Percentiles rank a stretch among this genome's conserved stretches.
Conservation (phyloP, 257 asterid genomes). For the Leptodermis oblonga region DNA sequence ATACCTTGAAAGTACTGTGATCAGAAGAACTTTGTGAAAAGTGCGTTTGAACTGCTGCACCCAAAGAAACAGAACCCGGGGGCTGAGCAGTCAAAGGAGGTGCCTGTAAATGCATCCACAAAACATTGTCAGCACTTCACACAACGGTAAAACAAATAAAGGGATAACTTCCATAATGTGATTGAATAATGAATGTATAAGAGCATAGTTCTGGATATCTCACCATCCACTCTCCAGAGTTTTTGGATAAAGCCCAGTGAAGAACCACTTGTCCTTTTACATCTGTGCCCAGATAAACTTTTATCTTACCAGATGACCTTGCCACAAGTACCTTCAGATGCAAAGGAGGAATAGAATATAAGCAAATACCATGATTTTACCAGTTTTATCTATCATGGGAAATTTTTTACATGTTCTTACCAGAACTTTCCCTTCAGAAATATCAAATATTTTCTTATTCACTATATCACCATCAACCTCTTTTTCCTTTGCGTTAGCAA, state of each 20-base stretch:
- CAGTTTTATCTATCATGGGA: background rate
- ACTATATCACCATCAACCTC: slow-evolving; percentile 41
- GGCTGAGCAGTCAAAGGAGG: slow-evolving; percentile 79
- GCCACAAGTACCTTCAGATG: slow-evolving; percentile 65
- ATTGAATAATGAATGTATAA: background rate
- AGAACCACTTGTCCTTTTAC: slow-evolving; percentile 66
- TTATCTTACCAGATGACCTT: slow-evolving; percentile 52
- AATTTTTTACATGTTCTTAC: slow-evolving; percentile 34
- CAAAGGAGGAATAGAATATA: slow-evolving; percentile 6
- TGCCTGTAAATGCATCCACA: slow-evolving; percentile 40
- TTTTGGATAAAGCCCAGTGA: slow-evolving; percentile 94
- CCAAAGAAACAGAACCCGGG: slow-evolving; percentile 66
- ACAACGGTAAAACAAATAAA: background rate
- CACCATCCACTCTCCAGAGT: slow-evolving; percentile 89
- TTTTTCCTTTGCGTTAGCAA: slow-evolving; percentile 55
- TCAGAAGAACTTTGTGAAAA: slow-evolving; percentile 42
- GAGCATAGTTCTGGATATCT: slow-evolving; percentile 19
- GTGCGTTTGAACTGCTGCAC: slow-evolving; percentile 63
- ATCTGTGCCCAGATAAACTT: slow-evolving; percentile 77
- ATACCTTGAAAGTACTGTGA: slow-evolving; percentile 50
- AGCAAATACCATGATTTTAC: background rate
- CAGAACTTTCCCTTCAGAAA: slow-evolving; percentile 70
- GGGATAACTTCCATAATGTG: background rate
- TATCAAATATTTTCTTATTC: slow-evolving; percentile 50
- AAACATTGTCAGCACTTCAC: background rate